Percentiles rank a stretch among this genome's conserved stretches.
These are phyloP conservation scores for Termitomyces sp. DNA, from an alignment of 768 basidiomycete genomes.

Conservation along the genomic window DNA sequence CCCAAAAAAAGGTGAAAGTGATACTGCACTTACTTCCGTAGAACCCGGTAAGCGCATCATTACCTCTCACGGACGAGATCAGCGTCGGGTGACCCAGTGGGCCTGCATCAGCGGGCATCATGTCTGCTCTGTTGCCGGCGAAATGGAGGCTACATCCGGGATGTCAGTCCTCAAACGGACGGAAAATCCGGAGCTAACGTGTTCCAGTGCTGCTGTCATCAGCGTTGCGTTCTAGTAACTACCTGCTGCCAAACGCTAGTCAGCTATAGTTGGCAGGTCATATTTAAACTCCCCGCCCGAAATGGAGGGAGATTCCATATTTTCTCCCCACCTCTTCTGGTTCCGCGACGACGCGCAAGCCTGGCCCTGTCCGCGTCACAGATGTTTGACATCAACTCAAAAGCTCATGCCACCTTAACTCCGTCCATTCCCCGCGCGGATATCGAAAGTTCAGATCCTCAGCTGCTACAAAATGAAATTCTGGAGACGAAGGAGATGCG, in stretches of 20 bases:
- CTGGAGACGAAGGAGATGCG: neutral
- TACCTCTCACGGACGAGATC: neutral
- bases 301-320: neutral
- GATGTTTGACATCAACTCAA: slow-evolving; percentile 15
- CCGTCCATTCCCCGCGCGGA: neutral
- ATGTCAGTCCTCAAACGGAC: neutral
- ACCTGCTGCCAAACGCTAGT: slow-evolving; percentile 7
- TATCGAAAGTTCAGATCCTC: slow-evolving; percentile 1
- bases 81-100: neutral
- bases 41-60: slow-evolving; percentile 3
- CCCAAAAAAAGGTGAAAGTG: neutral
- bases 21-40: neutral
- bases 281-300: slow-evolving; percentile 3
- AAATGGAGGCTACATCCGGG: neutral
- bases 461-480: slow-evolving; percentile 1
- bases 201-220: slow-evolving; percentile 7
- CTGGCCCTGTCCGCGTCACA: neutral
- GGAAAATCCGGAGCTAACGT: slow-evolving; percentile 5
- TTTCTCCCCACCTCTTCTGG: neutral
- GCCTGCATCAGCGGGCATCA: neutral
- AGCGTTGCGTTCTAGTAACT: neutral
- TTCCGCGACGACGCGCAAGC: neutral
- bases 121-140: neutral
- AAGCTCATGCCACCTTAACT: slow-evolving; percentile 7
- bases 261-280: neutral